phyloP scores from a whole-genome alignment of 495 filamentous ascomycete genomes.

The Penicillium salamii region DNA sequence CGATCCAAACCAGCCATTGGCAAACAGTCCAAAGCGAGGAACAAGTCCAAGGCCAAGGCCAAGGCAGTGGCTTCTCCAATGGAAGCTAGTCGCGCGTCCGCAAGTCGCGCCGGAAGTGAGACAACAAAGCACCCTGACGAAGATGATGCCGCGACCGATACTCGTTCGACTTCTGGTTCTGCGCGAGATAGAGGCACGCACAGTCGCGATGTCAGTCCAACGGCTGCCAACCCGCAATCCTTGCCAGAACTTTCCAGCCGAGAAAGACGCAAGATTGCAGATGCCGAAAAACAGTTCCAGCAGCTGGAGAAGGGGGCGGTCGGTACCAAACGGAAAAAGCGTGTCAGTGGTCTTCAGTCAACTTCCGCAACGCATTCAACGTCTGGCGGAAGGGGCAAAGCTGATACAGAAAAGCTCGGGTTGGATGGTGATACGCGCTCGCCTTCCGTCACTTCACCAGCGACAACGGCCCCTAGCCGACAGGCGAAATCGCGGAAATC shows the following conservation, averaged over 20 bases:
- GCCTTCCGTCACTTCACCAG: conserved; percentile 24
- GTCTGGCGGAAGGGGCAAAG: conserved; percentile 15
- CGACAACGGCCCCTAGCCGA: neutral
- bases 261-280: conserved; percentile 83
- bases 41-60: conserved; percentile 51
- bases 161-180: conserved; percentile 71
- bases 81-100: conserved; percentile 66
- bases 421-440: conserved; percentile 19
- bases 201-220: conserved; percentile 81
- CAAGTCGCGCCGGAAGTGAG: conserved; percentile 79
- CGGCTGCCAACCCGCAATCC: conserved; percentile 19
- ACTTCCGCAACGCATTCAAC: conserved; percentile 19
- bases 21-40: conserved; percentile 44
- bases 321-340: conserved; percentile 43
- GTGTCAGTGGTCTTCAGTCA: conserved; percentile 42
- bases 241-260: conserved; percentile 73
- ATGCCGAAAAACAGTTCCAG: conserved; percentile 72
- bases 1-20: conserved; percentile 30
- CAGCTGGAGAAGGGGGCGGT: conserved; percentile 50
- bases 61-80: conserved; percentile 62
- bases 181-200: conserved; percentile 63
- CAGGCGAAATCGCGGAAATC: neutral
- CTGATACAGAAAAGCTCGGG: conserved; percentile 7
- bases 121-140: conserved; percentile 48
- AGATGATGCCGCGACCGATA: conserved; percentile 50